Percentiles rank a stretch among this genome's conserved stretches.
These are phyloP conservation scores for Stemphylium vesicarium DNA, from an alignment of 2,329 filamentous ascomycete species.

Conservation along the genomic window DNA sequence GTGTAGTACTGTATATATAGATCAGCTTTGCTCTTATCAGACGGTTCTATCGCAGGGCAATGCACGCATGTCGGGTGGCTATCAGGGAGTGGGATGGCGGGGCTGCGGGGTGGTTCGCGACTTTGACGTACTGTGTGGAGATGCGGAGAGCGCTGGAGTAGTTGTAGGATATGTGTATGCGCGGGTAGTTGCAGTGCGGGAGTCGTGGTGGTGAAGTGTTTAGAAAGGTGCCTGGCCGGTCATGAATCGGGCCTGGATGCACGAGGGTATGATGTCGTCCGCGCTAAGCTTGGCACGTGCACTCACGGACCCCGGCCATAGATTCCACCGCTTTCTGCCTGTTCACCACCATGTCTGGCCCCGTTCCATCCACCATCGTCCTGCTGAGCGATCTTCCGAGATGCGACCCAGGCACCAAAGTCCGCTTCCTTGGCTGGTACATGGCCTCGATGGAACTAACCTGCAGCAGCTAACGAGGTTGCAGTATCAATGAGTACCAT, in stretches of 20 bases:
- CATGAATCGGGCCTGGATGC: constrained; percentile 26
- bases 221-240: constrained; percentile 24
- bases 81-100: constrained; percentile 24
- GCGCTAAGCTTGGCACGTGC: constrained; percentile 29
- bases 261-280: constrained; percentile 35
- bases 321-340: constrained; percentile 17
- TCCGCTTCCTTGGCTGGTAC: constrained; percentile 92
- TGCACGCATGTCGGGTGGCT: constrained; percentile 10
- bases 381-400: constrained; percentile 55
- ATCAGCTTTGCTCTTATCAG: constrained; percentile 4
- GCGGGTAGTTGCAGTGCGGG: constrained; percentile 11
- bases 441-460: neutral
- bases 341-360: constrained; percentile 45
- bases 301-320: constrained; percentile 14
- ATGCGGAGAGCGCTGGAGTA: neutral
- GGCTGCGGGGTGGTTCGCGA: constrained; percentile 19
- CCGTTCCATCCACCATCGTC: constrained; percentile 63
- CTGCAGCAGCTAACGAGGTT: constrained; percentile 15
- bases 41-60: constrained; percentile 1
- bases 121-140: constrained; percentile 20
- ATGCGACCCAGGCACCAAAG: constrained; percentile 70
- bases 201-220: constrained; percentile 17
- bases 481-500: constrained; percentile 66
- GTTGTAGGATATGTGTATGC: neutral
- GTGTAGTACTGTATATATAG: neutral